Evolutionary conservation across 805 yeast species (phyloP).

Genomic region (Wickerhamomyces mucosus): DNA sequence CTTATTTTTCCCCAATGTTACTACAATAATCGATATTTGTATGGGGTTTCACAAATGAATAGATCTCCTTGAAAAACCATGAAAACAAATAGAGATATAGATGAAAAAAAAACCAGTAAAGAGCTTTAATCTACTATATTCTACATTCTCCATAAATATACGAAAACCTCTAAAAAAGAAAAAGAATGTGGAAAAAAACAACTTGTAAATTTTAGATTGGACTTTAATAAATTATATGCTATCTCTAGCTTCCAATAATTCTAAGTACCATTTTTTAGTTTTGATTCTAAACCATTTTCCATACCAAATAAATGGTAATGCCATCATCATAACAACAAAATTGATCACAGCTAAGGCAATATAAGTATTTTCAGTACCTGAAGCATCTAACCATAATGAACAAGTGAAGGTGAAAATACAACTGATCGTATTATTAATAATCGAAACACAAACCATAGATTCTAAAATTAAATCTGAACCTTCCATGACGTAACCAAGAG

Average conservation of each 20-base stretch:
- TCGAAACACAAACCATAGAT: conserved; percentile 60
- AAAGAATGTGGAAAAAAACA: too few species aligned
- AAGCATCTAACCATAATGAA: conserved; percentile 46
- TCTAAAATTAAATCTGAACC: conserved; percentile 64
- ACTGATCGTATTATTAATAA: conserved; percentile 55
- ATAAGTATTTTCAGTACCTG: conserved; percentile 50
- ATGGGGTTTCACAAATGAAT: too few species aligned
- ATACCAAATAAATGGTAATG: conserved; percentile 48
- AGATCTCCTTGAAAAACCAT: too few species aligned
- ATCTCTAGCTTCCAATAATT: conserved; percentile 44
- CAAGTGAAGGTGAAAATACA: conserved; percentile 61
- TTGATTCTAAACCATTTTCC: conserved; percentile 51
- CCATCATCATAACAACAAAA: conserved; percentile 44
- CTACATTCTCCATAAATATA: too few species aligned
- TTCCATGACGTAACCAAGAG: conserved; percentile 59
- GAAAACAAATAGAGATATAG: too few species aligned
- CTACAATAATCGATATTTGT: too few species aligned
- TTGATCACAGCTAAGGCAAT: conserved; percentile 53
- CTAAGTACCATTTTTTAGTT: conserved; percentile 48
- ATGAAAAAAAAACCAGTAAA: too few species aligned
- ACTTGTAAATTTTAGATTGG: too few species aligned
- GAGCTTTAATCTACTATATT: too few species aligned
- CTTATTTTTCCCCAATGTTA: too few species aligned
- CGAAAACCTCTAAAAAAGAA: too few species aligned
- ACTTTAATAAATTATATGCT: conserved; percentile 24